Base-by-base conservation (phyloP, 192 early-diverging fungal species). In the Coemansia sp. region DNA sequence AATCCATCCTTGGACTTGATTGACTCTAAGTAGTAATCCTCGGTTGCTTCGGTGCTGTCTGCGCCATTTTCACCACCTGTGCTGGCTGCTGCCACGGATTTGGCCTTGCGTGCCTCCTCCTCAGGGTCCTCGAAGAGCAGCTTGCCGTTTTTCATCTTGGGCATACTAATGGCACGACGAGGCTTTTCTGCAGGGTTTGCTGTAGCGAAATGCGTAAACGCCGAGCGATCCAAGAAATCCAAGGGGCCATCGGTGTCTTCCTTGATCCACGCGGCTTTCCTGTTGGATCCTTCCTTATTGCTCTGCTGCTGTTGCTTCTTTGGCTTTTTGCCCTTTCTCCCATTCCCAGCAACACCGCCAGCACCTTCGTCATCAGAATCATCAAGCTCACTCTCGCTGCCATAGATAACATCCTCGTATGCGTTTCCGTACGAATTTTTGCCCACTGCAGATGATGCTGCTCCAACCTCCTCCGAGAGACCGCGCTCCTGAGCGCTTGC, bases 351-450 rank as follows among this genome's bases (percentile, higher is more conserved):
- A 13, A 56, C 12, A 25, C 63, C 70, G 40, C 80, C 87, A 33
- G 77, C 85, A 8, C 76, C 76, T 16, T 87, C 88, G 35, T 89
- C 90, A 23, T 92, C 94, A 43, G 86, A 87, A 60, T 87, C 88
- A 42, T 89, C 89, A 40, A 94, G 75, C 65, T 99, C 96, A 81
- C 93, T 94, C 68, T 97, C 96, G 71, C 87, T 90, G 29, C 94
- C 95, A 63, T 95, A 94, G 31, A 99, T 64, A 8, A 92, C 91
- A 66, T 97, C 93, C 69, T 97, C 95, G 68, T 89, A 93, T 7
- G 89, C 87, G 52, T 84, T 87, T 59, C 85, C 86, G 62, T 90
- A 93, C 48, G 77, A 75, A 82, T 73, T 89, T 65, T 74, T 86
- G 69, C 68, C 77, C 71, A 53, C 73, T n/a, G 61, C 58, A 10